Base-by-base conservation (phyloP, 2,329 filamentous ascomycete species). In the Aspergillus terreus region DNA sequence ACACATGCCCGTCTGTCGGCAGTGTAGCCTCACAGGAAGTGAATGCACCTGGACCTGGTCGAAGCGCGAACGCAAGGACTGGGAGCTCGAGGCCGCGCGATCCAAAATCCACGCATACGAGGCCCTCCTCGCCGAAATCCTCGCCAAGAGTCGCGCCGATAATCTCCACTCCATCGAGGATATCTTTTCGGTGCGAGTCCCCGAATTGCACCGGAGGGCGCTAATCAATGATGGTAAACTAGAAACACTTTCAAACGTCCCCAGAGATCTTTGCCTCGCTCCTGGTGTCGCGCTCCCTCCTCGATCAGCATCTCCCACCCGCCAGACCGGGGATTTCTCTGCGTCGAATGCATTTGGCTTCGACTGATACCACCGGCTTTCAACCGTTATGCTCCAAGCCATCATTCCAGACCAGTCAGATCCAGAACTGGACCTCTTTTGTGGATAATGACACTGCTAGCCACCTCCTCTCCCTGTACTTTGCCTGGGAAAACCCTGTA, bases 401-500 rank as follows among this genome's bases (percentile, higher is more conserved):
- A 7, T 33, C 48, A 7, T 35, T 63, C 6, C 53, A 50, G 27
- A 48, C 53, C 11, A 61, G 43, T 5, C 54, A 47, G 6, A 58
- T 61, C n/a, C 47, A 58, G 9, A 35, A 48, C 19, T 63, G 61
- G 61, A 61, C 58, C 7, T 50, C 45, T 6, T 53, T 63, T 3
- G 55, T 57, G 2, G 53, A 59, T 17, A 55, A 58, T 40, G 58
- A 61, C 35, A 54, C 53, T 4, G 60, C 60, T 1, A 62, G 60
- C 11, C 61, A 63, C 23, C 47, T 63, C 9, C 43, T 63, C 5
- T 62, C 59, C 3, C 53, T 62, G 10, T 63, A 61, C 44, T 63
- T 63, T 35, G 53, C 54, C 12, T 63, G 61, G 61, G 61, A 63
- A 45, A 63, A 63, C 14, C 57, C 61, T 5, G 59, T 54, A 14